Percentiles rank a stretch among this genome's conserved stretches.
Conservation (phyloP, 441 rosid species). For the Omphalea diandra region DNA sequence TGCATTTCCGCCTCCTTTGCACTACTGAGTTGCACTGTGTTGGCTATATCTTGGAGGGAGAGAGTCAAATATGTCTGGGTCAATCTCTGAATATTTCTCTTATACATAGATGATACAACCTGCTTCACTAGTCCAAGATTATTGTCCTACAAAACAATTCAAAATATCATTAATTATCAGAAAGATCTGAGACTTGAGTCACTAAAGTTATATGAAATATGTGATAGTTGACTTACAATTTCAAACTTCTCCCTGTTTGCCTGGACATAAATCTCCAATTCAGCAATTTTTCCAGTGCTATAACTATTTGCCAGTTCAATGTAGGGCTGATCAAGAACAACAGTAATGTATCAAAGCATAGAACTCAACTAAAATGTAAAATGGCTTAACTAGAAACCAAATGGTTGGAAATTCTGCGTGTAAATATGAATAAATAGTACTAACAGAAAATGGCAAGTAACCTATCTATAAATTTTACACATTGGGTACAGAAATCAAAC, state of each 20-base stretch:
- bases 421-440: neutral
- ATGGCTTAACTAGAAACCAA: constrained; percentile 8
- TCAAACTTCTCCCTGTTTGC: constrained; percentile 58
- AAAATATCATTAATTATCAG: neutral
- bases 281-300: constrained; percentile 59
- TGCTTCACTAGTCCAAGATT: constrained; percentile 95
- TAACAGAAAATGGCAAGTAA: neutral
- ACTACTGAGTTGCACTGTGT: constrained; percentile 69
- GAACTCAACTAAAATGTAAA: constrained; percentile 14
- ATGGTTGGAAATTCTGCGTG: neutral
- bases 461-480: too few relatives aligned
- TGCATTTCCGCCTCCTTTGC: constrained; percentile 99
- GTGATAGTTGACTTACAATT: constrained; percentile 39
- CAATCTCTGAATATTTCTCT: constrained; percentile 89
- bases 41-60: constrained; percentile 95
- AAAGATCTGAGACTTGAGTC: constrained; percentile 9
- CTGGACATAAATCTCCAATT: constrained; percentile 54
- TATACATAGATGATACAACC: constrained; percentile 88
- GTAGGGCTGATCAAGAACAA: constrained; percentile 54
- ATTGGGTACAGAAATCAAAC: too few relatives aligned
- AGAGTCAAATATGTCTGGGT: constrained; percentile 94
- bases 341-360: constrained; percentile 17
- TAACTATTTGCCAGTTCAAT: constrained; percentile 67
- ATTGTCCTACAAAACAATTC: constrained; percentile 63
- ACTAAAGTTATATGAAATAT: neutral